A percentile compares a stretch with the other conserved stretches of the same genome.
Evolutionary conservation across 164 flowering plant genomes (phyloP).

Genomic region (Houttuynia cordata): DNA sequence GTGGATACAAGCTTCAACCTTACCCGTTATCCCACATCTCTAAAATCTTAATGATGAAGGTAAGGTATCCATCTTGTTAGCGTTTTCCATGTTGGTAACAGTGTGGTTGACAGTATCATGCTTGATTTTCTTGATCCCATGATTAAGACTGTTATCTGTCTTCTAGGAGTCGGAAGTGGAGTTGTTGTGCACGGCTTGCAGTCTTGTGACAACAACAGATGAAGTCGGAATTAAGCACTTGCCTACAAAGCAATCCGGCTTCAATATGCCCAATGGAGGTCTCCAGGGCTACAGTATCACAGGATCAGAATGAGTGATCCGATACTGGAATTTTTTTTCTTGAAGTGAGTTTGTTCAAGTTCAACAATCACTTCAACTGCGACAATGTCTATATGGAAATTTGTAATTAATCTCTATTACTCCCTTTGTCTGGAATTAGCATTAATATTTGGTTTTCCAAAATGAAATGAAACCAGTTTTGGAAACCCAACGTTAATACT

Average conservation of each 20-base stretch:
- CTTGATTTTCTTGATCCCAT: background rate
- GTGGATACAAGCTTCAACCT: slow-evolving; percentile 85
- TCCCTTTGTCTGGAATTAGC: no score
- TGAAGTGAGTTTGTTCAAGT: no score
- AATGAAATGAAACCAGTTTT: no score
- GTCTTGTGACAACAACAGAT: slow-evolving; percentile 45
- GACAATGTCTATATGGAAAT: no score
- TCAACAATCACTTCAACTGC: no score
- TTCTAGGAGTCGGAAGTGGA: slow-evolving; percentile 64
- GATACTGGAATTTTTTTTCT: no score
- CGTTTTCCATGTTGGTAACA: background rate
- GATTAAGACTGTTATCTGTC: slow-evolving; percentile 3
- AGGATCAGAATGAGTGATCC: slow-evolving; percentile 15
- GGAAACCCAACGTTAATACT: no score
- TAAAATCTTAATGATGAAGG: slow-evolving; percentile 63
- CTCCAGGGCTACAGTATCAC: slow-evolving; percentile 26
- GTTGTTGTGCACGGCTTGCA: slow-evolving; percentile 62
- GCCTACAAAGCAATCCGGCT: slow-evolving; percentile 58
- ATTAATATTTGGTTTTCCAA: no score
- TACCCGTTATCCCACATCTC: slow-evolving; percentile 49
- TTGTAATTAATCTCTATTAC: no score
- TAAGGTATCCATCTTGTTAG: slow-evolving; percentile 6
- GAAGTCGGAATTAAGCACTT: slow-evolving; percentile 48
- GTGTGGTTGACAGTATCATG: background rate
- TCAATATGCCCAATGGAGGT: slow-evolving; percentile 40